Conservation (phyloP, 257 asterid species). For the Solanum paucissectum region DNA sequence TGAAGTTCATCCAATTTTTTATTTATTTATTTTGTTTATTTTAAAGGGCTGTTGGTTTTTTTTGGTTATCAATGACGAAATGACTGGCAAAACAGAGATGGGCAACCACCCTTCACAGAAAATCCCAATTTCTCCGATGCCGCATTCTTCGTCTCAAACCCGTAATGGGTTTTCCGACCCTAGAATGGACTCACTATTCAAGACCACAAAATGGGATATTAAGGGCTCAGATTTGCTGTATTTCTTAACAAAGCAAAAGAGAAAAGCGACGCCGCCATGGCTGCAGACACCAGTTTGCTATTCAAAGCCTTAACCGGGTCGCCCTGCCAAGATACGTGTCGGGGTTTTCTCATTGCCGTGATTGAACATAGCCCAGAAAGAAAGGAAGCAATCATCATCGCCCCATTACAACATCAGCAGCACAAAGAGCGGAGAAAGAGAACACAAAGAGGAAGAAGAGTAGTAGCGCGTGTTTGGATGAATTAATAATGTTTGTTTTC, state of each 20-base stretch:
- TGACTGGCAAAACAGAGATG: not conserved
- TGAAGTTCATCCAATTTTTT: not conserved
- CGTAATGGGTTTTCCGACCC: not conserved
- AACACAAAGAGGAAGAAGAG: not conserved
- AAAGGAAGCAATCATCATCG: not conserved
- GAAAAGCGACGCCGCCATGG: not conserved
- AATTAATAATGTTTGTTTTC: not conserved
- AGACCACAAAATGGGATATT: not conserved
- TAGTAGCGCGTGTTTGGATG: not conserved
- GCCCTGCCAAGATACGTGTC: not conserved
- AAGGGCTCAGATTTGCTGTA: not conserved
- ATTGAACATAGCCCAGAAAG: not conserved
- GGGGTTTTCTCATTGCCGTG: not conserved
- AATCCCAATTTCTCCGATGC: not conserved
- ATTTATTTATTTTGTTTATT: not conserved
- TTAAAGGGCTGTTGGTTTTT: not conserved
- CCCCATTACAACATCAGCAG: not conserved
- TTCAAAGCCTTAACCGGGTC: not conserved
- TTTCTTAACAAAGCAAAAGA: not conserved
- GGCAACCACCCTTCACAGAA: not conserved
- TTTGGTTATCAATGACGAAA: not conserved
- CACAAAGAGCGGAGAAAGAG: not conserved
- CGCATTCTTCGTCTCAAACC: not conserved
- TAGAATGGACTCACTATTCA: not conserved
- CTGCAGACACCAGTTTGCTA: not conserved